phyloP scores from a whole-genome alignment of 176 grass and related monocot genomes.

The Thinopyrum elongatum region DNA sequence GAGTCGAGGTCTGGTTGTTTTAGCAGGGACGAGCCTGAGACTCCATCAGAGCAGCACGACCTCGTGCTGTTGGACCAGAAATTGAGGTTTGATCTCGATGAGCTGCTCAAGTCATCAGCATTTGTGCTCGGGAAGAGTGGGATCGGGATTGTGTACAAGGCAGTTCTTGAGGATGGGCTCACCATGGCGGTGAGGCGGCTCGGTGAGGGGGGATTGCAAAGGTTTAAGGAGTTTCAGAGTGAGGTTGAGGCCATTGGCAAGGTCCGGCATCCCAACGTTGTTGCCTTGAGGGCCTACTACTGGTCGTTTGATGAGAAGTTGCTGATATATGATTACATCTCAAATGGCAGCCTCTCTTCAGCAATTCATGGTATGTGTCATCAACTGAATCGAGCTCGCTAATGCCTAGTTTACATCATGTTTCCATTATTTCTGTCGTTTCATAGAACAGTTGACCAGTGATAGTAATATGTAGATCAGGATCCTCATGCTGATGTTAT shows the following conservation, averaged over 20 bases:
- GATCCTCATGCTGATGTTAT: slow-evolving; percentile 2
- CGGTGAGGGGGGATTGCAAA: slow-evolving; percentile 79
- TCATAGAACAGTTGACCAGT: neutral
- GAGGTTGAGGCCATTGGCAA: slow-evolving; percentile 93
- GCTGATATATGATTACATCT: slow-evolving; percentile 90
- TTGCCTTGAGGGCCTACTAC: slow-evolving; percentile 88
- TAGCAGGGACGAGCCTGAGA: slow-evolving; percentile 48
- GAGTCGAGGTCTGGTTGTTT: slow-evolving; percentile 48
- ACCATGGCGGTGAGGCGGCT: slow-evolving; percentile 79
- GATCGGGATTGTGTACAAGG: slow-evolving; percentile 91
- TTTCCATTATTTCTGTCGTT: neutral
- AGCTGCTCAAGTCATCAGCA: slow-evolving; percentile 78
- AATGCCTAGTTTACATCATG: neutral
- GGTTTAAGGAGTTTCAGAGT: slow-evolving; percentile 87
- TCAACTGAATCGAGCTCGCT: neutral
- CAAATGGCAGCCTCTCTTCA: slow-evolving; percentile 78
- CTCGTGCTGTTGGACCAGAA: slow-evolving; percentile 69
- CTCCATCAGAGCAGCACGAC: slow-evolving; percentile 59
- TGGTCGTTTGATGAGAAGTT: slow-evolving; percentile 98
- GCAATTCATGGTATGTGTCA: slow-evolving; percentile 75
- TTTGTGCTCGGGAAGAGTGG: slow-evolving; percentile 92
- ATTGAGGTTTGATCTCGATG: slow-evolving; percentile 68
- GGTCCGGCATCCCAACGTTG: slow-evolving; percentile 88
- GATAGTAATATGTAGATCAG: neutral
- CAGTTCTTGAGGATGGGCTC: slow-evolving; percentile 65